These are phyloP conservation scores for Kalmusia sp. DNA, from an alignment of 2,329 filamentous ascomycete genomes.

Conservation along the genomic window DNA sequence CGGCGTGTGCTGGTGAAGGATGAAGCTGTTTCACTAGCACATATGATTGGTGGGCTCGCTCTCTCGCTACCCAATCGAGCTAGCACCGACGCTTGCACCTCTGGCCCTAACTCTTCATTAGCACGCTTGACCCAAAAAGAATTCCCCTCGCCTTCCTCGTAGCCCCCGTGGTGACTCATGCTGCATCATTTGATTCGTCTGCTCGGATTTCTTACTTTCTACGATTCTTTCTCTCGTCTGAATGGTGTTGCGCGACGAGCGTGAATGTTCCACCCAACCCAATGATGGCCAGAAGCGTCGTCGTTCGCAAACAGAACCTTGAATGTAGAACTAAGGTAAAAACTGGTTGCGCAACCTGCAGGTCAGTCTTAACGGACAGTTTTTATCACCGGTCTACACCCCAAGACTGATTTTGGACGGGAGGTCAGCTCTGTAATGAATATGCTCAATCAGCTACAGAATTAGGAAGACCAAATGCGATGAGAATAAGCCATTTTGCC, in stretches of 20 bases:
- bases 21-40: slow-evolving; percentile 10
- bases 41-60: slow-evolving; percentile 24
- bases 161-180: slow-evolving; percentile 4
- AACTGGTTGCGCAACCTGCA: slow-evolving; percentile 28
- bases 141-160: slow-evolving; percentile 4
- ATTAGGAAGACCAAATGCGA: slow-evolving; percentile 29
- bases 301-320: slow-evolving; percentile 17
- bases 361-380: slow-evolving; percentile 22
- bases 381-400: slow-evolving; percentile 3
- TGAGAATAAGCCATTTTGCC: slow-evolving; percentile 27
- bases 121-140: slow-evolving; percentile 8
- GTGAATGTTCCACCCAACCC: slow-evolving; percentile 4
- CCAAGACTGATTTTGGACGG: slow-evolving; percentile 4
- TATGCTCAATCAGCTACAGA: slow-evolving; percentile 21
- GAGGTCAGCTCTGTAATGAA: slow-evolving; percentile 3
- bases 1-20: background rate
- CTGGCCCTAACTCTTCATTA: background rate
- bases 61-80: slow-evolving; percentile 17
- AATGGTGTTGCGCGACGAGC: slow-evolving; percentile 13
- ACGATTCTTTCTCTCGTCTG: slow-evolving; percentile 11
- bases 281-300: slow-evolving; percentile 16
- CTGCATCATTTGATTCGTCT: slow-evolving; percentile 18
- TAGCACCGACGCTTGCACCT: slow-evolving; percentile 15
- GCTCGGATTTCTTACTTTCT: slow-evolving; percentile 17
- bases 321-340: slow-evolving; percentile 20